A percentile compares a stretch with the other conserved stretches of the same genome.
Evolutionary conservation across 345 rosid genomes (phyloP).

Genomic region (Brassica cretica): DNA sequence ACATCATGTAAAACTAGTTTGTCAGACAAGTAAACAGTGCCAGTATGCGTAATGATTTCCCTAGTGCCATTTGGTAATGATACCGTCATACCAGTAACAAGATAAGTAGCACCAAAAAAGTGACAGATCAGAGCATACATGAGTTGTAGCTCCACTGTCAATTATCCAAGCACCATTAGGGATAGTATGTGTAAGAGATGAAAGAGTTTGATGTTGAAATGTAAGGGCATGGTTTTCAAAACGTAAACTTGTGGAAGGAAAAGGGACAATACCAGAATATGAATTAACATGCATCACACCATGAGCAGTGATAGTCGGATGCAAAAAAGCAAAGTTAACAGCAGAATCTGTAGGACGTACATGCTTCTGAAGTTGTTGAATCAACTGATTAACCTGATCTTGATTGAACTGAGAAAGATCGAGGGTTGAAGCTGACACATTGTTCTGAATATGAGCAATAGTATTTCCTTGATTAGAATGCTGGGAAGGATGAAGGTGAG

Average conservation of each 20-base stretch:
- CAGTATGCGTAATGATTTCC: neutral
- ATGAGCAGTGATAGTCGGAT: neutral
- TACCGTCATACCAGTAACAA: neutral
- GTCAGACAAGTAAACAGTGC: neutral
- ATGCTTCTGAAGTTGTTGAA: neutral
- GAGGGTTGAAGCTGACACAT: neutral
- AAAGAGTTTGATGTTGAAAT: neutral
- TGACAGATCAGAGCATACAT: neutral
- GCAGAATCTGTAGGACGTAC: neutral
- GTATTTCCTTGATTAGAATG: no score
- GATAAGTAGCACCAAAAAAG: neutral
- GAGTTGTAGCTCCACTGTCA: neutral
- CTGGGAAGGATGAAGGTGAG: no score
- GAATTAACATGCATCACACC: neutral
- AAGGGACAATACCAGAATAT: neutral
- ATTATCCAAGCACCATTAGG: neutral
- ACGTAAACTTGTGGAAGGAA: neutral
- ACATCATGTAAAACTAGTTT: neutral
- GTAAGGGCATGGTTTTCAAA: neutral
- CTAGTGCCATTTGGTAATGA: neutral
- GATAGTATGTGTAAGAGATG: neutral
- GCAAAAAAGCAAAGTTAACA: neutral
- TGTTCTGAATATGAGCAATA: no score
- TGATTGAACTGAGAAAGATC: neutral
- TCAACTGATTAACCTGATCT: neutral